phyloP scores from a whole-genome alignment of 306 rosid species.

The Pyrus bretschneideri region DNA sequence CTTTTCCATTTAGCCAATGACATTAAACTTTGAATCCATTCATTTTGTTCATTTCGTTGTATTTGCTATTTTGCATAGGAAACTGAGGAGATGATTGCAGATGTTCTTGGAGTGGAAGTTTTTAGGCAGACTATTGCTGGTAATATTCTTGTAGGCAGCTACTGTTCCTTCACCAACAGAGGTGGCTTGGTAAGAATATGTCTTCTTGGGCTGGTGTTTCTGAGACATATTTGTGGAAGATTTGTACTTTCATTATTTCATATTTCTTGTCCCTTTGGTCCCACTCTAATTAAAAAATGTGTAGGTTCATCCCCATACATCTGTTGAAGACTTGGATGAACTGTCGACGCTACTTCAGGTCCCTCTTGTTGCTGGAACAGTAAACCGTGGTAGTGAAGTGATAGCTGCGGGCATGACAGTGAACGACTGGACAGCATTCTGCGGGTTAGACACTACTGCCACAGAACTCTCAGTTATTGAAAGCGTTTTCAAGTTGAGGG shows the following conservation, averaged over 20 bases:
- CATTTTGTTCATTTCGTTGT: neutral
- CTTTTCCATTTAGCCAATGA: neutral
- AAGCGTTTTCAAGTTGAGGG: slow-evolving; percentile 86
- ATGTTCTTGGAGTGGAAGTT: slow-evolving; percentile 94
- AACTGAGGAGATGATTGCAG: slow-evolving; percentile 88
- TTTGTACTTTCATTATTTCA: neutral
- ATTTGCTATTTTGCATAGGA: slow-evolving; percentile 34
- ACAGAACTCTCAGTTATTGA: slow-evolving; percentile 88
- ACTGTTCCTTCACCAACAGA: slow-evolving; percentile 72
- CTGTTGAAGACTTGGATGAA: slow-evolving; percentile 85
- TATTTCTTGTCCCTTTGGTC: neutral
- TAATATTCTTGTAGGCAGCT: slow-evolving; percentile 86
- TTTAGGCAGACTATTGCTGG: slow-evolving; percentile 94
- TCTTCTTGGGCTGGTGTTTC: neutral
- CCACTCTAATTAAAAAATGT: neutral
- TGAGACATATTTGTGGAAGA: neutral
- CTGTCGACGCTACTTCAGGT: slow-evolving; percentile 94
- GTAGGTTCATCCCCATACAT: slow-evolving; percentile 96
- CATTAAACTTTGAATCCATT: neutral
- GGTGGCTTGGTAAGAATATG: slow-evolving; percentile 74
- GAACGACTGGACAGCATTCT: slow-evolving; percentile 94
- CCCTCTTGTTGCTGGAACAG: slow-evolving; percentile 85
- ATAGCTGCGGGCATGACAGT: slow-evolving; percentile 79
- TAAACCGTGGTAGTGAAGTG: slow-evolving; percentile 88
- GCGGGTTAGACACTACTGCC: slow-evolving; percentile 92